Conservation (phyloP, 257 asterid species). For the Nicotiana benthamiana region DNA sequence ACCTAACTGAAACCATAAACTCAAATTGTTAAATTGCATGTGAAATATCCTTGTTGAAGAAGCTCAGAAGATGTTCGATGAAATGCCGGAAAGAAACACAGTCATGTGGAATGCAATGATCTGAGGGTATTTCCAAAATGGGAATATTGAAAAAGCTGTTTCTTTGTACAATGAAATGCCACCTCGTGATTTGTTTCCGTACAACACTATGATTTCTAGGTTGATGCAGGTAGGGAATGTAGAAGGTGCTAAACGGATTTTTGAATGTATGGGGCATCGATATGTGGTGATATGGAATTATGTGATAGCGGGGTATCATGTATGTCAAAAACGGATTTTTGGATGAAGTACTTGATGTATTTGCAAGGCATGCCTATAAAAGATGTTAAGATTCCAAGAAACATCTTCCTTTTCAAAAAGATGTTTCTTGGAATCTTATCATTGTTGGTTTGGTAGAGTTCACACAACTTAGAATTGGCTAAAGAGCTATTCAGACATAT, state of each 20-base stretch:
- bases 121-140: slow-evolving; percentile 41
- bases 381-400: too few relatives aligned
- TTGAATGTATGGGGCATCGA: not conserved
- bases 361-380: slow-evolving; percentile 24
- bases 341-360: not conserved
- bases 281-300: too few relatives aligned
- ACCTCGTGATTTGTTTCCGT: slow-evolving; percentile 38
- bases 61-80: slow-evolving; percentile 46
- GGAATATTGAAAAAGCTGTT: slow-evolving; percentile 35
- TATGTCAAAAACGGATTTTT: too few relatives aligned
- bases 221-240: slow-evolving; percentile 37
- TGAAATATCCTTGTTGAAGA: slow-evolving; percentile 23
- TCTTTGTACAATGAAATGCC: slow-evolving; percentile 34
- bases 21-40: slow-evolving; percentile 25
- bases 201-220: slow-evolving; percentile 56
- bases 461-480: slow-evolving; percentile 29
- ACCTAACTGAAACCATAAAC: slow-evolving; percentile 28
- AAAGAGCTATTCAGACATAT: slow-evolving; percentile 37
- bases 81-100: slow-evolving; percentile 24
- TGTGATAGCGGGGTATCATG: too few relatives aligned
- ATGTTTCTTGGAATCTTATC: slow-evolving; percentile 55
- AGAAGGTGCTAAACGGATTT: slow-evolving; percentile 31
- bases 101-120: slow-evolving; percentile 55
- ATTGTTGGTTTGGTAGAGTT: slow-evolving; percentile 44
- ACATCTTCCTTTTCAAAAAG: too few relatives aligned